Conservation (phyloP, 352 stramenopile species). For the Phytophthora europaea region DNA sequence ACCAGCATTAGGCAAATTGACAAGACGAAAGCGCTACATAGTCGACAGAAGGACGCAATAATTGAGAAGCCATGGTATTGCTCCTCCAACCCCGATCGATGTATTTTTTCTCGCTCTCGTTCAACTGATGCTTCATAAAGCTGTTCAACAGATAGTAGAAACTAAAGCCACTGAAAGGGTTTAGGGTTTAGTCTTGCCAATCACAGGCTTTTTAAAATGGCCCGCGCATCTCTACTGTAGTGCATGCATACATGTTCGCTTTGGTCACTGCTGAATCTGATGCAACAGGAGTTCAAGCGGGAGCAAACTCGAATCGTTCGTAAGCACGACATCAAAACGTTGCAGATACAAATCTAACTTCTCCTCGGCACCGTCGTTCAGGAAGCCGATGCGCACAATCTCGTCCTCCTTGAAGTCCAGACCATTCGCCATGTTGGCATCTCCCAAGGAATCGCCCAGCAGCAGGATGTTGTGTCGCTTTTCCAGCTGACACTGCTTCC, state of each 20-base stretch:
- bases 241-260: not conserved
- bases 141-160: not conserved
- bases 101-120: not conserved
- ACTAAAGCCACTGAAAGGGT: no score
- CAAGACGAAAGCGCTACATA: conserved; percentile 1
- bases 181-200: not conserved
- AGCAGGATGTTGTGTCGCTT: conserved; percentile 81
- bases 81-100: no score
- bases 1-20: conserved; percentile 25
- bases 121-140: not conserved
- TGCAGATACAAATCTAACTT: conserved; percentile 69
- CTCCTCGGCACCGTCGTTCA: conserved; percentile 69
- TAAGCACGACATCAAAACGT: conserved; percentile 84
- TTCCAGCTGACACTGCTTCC: conserved; percentile 74
- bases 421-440: conserved; percentile 76
- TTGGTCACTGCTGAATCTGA: conserved; percentile 50
- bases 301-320: conserved; percentile 73
- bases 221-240: not conserved
- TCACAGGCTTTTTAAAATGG: not conserved
- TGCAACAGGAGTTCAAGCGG: conserved; percentile 69
- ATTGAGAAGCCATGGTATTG: not conserved
- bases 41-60: not conserved
- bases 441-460: conserved; percentile 76
- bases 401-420: conserved; percentile 67
- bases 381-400: conserved; percentile 77